phyloP scores from a whole-genome alignment of 2,329 filamentous ascomycete genomes.

The Pseudocercospora musae region DNA sequence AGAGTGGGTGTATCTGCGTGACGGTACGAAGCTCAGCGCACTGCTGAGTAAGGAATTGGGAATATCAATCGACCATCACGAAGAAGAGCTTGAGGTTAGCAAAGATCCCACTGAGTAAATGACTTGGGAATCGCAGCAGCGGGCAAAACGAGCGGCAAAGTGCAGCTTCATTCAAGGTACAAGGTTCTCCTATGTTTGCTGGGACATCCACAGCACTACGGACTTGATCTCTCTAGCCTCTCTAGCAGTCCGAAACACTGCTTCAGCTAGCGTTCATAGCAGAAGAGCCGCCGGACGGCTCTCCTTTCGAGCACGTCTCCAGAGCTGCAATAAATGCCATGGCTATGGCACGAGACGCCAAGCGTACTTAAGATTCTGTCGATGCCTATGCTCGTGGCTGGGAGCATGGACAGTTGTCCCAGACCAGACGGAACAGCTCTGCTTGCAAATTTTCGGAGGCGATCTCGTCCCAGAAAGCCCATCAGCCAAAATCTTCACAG shows the following conservation, averaged over 20 bases:
- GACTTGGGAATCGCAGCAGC: background rate
- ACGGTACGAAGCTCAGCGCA: slow-evolving; percentile 71
- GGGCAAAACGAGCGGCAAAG: background rate
- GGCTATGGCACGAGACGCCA: background rate
- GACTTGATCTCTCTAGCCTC: background rate
- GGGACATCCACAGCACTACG: background rate
- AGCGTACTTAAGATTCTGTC: background rate
- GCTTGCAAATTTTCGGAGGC: background rate
- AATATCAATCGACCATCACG: slow-evolving; percentile 52
- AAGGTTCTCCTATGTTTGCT: background rate
- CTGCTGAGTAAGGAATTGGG: slow-evolving; percentile 74
- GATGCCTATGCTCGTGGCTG: background rate
- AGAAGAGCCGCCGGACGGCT: background rate
- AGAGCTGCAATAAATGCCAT: background rate
- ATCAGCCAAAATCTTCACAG: background rate
- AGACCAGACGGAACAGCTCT: background rate
- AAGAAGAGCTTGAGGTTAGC: slow-evolving; percentile 28
- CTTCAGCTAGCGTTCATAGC: background rate
- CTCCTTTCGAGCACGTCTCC: background rate
- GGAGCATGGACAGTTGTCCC: background rate
- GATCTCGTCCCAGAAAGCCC: background rate
- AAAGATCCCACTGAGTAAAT: slow-evolving; percentile 29
- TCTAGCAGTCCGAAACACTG: background rate
- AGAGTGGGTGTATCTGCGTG: slow-evolving; percentile 83
- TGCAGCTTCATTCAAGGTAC: background rate